Conservation (phyloP, 1,284 basidiomycete species). For the Pseudozyma thailandica region DNA sequence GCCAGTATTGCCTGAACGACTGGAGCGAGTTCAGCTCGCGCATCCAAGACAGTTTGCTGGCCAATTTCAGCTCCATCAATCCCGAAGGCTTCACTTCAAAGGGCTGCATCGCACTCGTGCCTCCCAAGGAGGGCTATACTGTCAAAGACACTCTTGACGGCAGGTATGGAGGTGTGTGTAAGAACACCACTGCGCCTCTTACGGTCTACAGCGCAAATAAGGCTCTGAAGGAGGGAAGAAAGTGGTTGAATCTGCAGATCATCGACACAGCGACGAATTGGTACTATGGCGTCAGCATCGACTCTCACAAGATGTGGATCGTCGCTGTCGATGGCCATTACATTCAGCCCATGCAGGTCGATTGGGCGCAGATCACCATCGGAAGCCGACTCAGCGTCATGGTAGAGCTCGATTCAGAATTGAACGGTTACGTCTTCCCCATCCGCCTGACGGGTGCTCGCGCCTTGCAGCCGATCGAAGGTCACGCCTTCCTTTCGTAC, state of each 20-base stretch:
- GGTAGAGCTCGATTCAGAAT: constrained; percentile 39
- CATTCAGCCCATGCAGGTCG: constrained; percentile 38
- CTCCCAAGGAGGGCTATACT: constrained; percentile 38
- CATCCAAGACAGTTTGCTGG: constrained; percentile 21
- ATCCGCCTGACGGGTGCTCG: constrained; percentile 46
- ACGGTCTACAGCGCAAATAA: constrained; percentile 41
- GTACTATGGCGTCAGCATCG: constrained; percentile 32
- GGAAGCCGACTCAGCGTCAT: constrained; percentile 47
- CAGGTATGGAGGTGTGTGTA: constrained; percentile 43
- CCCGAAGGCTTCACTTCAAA: constrained; percentile 45
- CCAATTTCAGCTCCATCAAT: constrained; percentile 42
- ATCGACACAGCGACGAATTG: constrained; percentile 42
- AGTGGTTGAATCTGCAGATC: constrained; percentile 47
- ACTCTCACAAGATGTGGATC: constrained; percentile 43
- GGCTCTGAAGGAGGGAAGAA: constrained; percentile 29
- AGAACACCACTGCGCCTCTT: constrained; percentile 47
- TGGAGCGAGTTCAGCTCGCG: constrained; percentile 30
- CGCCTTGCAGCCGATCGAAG: constrained; percentile 52
- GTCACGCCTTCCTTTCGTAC: constrained; percentile 47
- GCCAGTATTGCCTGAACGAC: constrained; percentile 45
- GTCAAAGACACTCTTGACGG: constrained; percentile 38
- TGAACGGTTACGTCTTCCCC: constrained; percentile 28
- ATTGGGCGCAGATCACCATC: constrained; percentile 50
- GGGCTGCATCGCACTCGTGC: constrained; percentile 52
- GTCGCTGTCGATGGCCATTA: constrained; percentile 51